Base-by-base conservation (phyloP, 257 asterid genomes). In the Parsonsia alboflavescens region DNA sequence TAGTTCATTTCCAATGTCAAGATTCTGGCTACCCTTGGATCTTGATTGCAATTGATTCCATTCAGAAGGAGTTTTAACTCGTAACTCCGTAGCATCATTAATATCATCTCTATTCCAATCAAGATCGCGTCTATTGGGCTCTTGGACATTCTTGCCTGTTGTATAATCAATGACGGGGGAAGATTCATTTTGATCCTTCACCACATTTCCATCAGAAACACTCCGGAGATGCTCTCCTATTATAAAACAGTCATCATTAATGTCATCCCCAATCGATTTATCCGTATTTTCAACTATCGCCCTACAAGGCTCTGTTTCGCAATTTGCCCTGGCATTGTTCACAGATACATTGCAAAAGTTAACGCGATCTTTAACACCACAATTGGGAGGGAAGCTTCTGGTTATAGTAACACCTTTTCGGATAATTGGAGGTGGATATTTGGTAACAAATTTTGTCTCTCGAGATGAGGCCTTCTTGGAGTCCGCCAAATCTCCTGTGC, bases 21-120 rank as follows among this genome's bases (percentile, higher is more conserved):
- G 15, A 15, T 58, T 75, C 9, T 76, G 42, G 52, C 54, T 4
- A 3, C 39, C 39, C 54, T 26, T 28, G 22, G 5, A 26, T 45
- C 46, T 61, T 26, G 70, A 73, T 58, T 62, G 80, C 28, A 8
- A 22, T 30, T 24, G 10, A 30, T 49, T 39, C 72, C 67, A 61
- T 41, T 59, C 71, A 5, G 21, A 19, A 24, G 57, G n/a, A 49
- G 64, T 57, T 36, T 69, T 12, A 36, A 39, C 0, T 12, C 10
- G 16, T 10, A 76, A 39, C 0, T 61, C 72, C 28, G 13, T 54
- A n/a, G n/a, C n/a, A 41, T 50, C 57, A 24, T 71, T 19, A 5
- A 7, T 41, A 10, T 8, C 72, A 16, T 36, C 59, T 7, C 62
- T 54, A 5, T 70, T 30, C 61, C 45, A 28, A 30, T 63, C 46